Evolutionary conservation across 176 grass and related monocot species (phyloP).

Genomic region (Sorghum bicolor): Sorghum_bicolor_NCBIv3 NC_012871.2:64429001-64429500

Average conservation of each 20-base stretch:
- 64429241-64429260: neutral
- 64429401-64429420: slow-evolving; percentile 8
- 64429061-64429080: slow-evolving; percentile 21
- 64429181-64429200: too few species aligned
- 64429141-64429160: neutral
- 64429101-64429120: neutral
- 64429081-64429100: neutral
- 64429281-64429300: neutral
- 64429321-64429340: neutral
- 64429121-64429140: neutral
- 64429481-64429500: neutral
- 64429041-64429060: neutral
- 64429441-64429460: neutral
- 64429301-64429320: too few species aligned
- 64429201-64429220: too few species aligned
- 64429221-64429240: too few species aligned
- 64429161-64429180: neutral
- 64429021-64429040: neutral
- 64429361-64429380: neutral
- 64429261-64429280: neutral
- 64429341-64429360: neutral
- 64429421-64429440: neutral
- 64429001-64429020: too few species aligned
- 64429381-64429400: neutral
- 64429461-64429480: neutral